Base-by-base conservation (phyloP, 2,329 filamentous ascomycete genomes). In the Curvularia spicifera region DNA sequence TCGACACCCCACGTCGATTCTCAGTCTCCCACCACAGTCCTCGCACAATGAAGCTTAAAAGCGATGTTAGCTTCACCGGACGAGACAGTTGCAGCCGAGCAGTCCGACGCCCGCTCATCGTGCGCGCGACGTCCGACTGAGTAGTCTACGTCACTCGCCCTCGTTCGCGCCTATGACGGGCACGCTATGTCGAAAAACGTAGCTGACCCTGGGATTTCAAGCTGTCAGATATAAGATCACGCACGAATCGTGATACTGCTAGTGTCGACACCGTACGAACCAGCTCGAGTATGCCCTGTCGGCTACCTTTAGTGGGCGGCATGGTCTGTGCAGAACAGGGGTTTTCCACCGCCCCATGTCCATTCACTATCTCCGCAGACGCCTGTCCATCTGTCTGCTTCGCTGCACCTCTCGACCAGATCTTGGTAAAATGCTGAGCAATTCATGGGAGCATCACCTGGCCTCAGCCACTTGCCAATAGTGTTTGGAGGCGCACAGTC, bases 221-320 rank as follows among this genome's bases (percentile, higher is more conserved):
- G 54, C 58, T 64, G 65, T 72, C 65, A 72, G 65, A 74, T 69
- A 54, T 64, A 59, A 45, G 64, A 60, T 61, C 55, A 55, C 59
- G 60, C 60, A 58, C 54, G 60, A 59, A 69, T 67, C 58, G 61
- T 57, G 52, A 52, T 56, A 51, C 61, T 56, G 50, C 61, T 55
- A 46, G 50, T 31, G 59, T 53, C 56, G 53, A 57, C 59, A 54
- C 58, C 59, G 61, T 64, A 68, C 60, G 59, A 65, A 61, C 61
- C 62, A 56, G 40, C 43, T 51, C 50, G 49, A 52, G 37, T 60
- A 59, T 61, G 61, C 48, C 53, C 60, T 29, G 49, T 59, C 55
- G 60, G 33, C 46, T 48, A 58, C 62, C 61, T 56, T 56, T 61
- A 53, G 61, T 56, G 46, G 56, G 59, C 52, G 13, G 51, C 57